Percentiles rank a stretch among this genome's conserved stretches.
phyloP scores from a whole-genome alignment of 495 filamentous ascomycete genomes.

The Cercophora sp. region DNA sequence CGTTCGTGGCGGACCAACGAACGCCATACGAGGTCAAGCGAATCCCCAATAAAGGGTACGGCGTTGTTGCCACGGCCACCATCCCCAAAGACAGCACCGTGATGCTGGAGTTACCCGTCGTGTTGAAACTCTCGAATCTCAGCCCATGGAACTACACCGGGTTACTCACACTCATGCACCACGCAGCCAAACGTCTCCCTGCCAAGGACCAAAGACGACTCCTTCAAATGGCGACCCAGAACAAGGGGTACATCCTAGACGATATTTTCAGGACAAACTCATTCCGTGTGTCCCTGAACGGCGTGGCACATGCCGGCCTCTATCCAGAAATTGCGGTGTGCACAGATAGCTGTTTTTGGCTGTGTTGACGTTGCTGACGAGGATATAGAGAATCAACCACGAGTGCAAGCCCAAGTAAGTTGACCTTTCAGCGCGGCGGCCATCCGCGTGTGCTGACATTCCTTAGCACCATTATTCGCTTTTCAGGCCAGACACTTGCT shows the following conservation, averaged over 20 bases:
- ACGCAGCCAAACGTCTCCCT: slow-evolving; percentile 19
- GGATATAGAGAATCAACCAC: slow-evolving; percentile 28
- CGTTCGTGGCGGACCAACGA: slow-evolving; percentile 6
- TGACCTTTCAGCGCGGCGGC: not conserved
- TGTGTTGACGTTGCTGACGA: not conserved
- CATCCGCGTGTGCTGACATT: slow-evolving; percentile 10
- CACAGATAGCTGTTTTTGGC: not conserved
- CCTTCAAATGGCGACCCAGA: slow-evolving; percentile 10
- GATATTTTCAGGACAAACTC: slow-evolving; percentile 32
- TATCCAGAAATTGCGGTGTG: slow-evolving; percentile 30
- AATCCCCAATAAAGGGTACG: slow-evolving; percentile 21
- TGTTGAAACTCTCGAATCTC: slow-evolving; percentile 20
- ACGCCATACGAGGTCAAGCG: slow-evolving; percentile 21
- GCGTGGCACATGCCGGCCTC: slow-evolving; percentile 25
- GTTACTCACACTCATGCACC: slow-evolving; percentile 20
- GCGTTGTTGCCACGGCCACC: slow-evolving; percentile 22
- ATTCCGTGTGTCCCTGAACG: slow-evolving; percentile 22
- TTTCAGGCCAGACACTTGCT: slow-evolving; percentile 23
- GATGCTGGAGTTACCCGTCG: slow-evolving; percentile 18
- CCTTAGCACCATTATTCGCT: slow-evolving; percentile 13
- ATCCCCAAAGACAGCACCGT: slow-evolving; percentile 21
- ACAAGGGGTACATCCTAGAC: slow-evolving; percentile 23
- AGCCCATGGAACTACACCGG: slow-evolving; percentile 21
- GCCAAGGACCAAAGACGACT: slow-evolving; percentile 2
- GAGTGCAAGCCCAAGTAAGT: slow-evolving; percentile 33